Evolutionary conservation across 345 rosid species (phyloP).

Genomic region (Geranium rotundifolium): DNA sequence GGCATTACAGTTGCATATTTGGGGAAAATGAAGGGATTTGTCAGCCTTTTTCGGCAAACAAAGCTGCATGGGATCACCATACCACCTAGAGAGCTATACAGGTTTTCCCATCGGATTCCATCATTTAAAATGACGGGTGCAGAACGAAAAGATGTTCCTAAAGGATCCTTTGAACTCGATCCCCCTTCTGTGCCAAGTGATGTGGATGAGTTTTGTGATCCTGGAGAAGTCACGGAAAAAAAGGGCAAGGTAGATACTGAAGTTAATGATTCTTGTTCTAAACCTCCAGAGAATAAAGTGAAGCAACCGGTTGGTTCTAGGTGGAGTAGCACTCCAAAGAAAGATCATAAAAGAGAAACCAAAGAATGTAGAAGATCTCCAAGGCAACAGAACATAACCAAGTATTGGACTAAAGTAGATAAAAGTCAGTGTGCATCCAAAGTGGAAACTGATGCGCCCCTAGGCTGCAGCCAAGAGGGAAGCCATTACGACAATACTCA

Average conservation of each 20-base stretch:
- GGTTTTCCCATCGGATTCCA: conserved; percentile 72
- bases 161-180: conserved; percentile 68
- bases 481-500: too few species aligned
- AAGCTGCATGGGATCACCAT: conserved; percentile 29
- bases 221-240: conserved; percentile 12
- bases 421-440: too few species aligned
- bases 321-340: conserved; percentile 16
- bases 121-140: conserved; percentile 57
- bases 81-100: conserved; percentile 32
- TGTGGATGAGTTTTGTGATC: conserved; percentile 11
- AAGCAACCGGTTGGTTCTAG: conserved; percentile 8
- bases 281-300: conserved; percentile 14
- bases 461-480: too few species aligned
- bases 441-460: too few species aligned
- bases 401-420: too few species aligned
- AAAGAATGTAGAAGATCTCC: too few species aligned
- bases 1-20: conserved; percentile 64
- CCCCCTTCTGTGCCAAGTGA: conserved; percentile 50
- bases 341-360: conserved; percentile 12
- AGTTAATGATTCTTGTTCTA: conserved; percentile 9
- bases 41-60: conserved; percentile 42
- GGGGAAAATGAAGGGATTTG: conserved; percentile 68
- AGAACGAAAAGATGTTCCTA: conserved; percentile 65
- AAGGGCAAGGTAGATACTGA: conserved; percentile 10
- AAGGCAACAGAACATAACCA: too few species aligned